phyloP scores from a whole-genome alignment of 2,329 filamentous ascomycete species.

The Colletotrichum chlorophyti region DNA sequence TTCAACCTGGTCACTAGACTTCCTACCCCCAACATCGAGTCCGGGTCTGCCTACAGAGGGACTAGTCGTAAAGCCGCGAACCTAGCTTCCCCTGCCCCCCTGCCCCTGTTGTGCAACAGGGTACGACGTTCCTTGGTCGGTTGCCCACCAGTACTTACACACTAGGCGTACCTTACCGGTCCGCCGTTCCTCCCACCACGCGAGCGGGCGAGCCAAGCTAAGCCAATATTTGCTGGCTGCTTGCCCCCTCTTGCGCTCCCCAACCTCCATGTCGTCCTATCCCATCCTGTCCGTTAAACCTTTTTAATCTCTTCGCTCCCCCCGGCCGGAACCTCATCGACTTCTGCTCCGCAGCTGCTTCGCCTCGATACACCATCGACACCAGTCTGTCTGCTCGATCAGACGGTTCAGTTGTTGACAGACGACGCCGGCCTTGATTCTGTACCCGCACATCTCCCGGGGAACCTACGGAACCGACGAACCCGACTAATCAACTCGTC shows the following conservation, averaged over 20 bases:
- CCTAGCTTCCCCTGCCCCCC: too few relatives aligned
- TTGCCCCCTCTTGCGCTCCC: neutral
- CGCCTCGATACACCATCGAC: neutral
- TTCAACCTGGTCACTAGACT: too few relatives aligned
- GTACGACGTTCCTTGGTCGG: too few relatives aligned
- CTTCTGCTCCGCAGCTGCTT: constrained; percentile 13
- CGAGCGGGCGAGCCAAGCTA: constrained; percentile 22
- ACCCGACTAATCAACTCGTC: neutral
- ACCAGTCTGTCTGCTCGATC: constrained; percentile 1
- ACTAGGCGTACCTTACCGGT: constrained; percentile 2
- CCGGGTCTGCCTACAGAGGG: too few relatives aligned
- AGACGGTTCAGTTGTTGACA: neutral
- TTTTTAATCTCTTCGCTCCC: constrained; percentile 7
- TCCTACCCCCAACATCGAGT: too few relatives aligned
- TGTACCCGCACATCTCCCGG: too few relatives aligned
- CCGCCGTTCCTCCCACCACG: constrained; percentile 4
- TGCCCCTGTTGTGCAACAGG: too few relatives aligned
- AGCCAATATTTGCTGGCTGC: constrained; percentile 22
- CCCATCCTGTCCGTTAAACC: neutral
- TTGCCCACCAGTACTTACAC: too few relatives aligned
- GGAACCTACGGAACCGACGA: neutral
- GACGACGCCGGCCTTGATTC: too few relatives aligned
- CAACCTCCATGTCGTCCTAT: constrained; percentile 5
- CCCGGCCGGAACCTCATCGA: constrained; percentile 9
- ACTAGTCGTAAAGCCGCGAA: too few relatives aligned